Evolutionary conservation across 768 basidiomycete genomes (phyloP).

Genomic region (Phylloporus scabripes): DNA sequence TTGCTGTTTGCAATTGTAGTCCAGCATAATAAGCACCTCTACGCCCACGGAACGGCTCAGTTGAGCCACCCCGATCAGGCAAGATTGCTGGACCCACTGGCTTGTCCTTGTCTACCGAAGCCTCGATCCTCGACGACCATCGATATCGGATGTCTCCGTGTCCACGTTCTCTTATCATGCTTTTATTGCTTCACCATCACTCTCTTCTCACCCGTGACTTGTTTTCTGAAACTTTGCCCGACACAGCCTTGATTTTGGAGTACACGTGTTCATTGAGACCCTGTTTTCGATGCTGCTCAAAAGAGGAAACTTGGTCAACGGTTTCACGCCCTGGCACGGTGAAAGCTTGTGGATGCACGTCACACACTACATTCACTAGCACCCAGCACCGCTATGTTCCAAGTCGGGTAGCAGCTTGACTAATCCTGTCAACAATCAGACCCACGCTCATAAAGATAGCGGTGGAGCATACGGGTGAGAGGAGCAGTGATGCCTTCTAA

Average conservation of each 20-base stretch:
- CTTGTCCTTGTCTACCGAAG: not conserved
- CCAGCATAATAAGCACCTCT: constrained; percentile 11
- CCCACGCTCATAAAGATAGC: constrained; percentile 3
- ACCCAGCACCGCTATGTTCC: not conserved
- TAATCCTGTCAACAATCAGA: not conserved
- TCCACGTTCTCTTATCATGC: constrained; percentile 2
- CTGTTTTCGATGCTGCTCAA: constrained; percentile 4
- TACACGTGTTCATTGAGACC: not conserved
- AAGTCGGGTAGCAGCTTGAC: constrained; percentile 4
- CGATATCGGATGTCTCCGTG: constrained; percentile 9
- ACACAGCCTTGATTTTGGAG: not conserved
- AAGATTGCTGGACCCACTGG: not conserved
- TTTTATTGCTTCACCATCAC: not conserved
- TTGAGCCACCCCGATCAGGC: constrained; percentile 1
- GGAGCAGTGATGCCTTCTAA: constrained; percentile 4
- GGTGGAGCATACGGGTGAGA: constrained; percentile 1
- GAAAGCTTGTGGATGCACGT: not conserved
- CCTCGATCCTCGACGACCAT: constrained; percentile 13
- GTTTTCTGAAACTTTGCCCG: not conserved
- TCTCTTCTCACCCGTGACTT: constrained; percentile 3
- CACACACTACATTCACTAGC: not conserved
- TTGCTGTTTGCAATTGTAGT: constrained; percentile 13
- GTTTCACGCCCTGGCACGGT: not conserved
- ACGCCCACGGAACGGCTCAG: constrained; percentile 4
- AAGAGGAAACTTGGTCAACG: not conserved